Percentiles rank a stretch among this genome's conserved stretches.
These are phyloP conservation scores for Thielaviopsis ethacetica DNA, from an alignment of 2,329 filamentous ascomycete genomes.

Conservation along the genomic window DNA sequence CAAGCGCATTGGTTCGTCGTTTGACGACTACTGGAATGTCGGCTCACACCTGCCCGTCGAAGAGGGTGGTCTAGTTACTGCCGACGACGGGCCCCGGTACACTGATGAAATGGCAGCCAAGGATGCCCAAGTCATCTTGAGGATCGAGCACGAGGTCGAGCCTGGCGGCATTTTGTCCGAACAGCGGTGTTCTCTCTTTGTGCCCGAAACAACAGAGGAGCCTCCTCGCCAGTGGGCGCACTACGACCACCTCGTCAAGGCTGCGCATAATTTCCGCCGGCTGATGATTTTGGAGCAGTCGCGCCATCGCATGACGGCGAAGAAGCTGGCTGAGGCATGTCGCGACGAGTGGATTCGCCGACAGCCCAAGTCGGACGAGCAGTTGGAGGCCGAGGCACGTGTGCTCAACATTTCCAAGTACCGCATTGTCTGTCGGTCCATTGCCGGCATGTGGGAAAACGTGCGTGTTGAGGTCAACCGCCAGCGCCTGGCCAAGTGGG, in stretches of 20 bases:
- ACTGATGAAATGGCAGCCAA: conserved; percentile 45
- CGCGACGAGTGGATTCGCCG: conserved; percentile 57
- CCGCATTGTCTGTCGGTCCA: conserved; percentile 47
- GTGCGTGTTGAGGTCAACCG: conserved; percentile 45
- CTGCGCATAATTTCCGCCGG: conserved; percentile 64
- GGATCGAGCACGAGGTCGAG: conserved; percentile 56
- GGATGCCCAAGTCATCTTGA: conserved; percentile 54
- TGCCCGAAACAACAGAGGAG: conserved; percentile 56
- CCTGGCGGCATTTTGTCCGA: conserved; percentile 60
- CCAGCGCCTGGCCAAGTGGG: conserved; percentile 42
- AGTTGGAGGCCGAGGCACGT: conserved; percentile 63
- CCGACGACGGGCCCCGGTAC: conserved; percentile 39
- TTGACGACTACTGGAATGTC: conserved; percentile 40
- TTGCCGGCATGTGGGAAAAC: conserved; percentile 47
- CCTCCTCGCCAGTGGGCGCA: conserved; percentile 72
- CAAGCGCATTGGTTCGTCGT: conserved; percentile 34
- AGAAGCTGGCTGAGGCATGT: conserved; percentile 62
- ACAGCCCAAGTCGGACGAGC: conserved; percentile 61
- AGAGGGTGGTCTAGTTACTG: conserved; percentile 37
- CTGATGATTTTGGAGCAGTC: conserved; percentile 66
- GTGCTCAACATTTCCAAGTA: conserved; percentile 53
- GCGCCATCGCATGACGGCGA: conserved; percentile 61
- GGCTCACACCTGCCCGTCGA: conserved; percentile 37
- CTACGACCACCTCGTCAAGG: conserved; percentile 66
- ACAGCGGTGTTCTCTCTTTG: conserved; percentile 53